Percentiles rank a stretch among this genome's conserved stretches.
Evolutionary conservation across 2,329 filamentous ascomycete species (phyloP).

Genomic region (Neopestalotiopsis sp.): DNA sequence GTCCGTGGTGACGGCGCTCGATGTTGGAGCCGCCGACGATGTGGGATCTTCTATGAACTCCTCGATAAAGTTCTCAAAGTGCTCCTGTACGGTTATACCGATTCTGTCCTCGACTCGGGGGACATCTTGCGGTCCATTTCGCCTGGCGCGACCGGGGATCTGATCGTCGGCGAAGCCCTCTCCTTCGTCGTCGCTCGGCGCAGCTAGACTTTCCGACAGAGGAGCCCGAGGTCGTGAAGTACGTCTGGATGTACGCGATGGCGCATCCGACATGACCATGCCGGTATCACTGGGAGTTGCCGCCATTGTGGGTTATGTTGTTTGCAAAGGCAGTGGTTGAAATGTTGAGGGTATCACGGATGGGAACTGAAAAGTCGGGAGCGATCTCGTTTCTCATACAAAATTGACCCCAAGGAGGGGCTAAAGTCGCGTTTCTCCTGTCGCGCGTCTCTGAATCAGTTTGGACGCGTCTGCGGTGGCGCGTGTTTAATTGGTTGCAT

Average conservation of each 20-base stretch:
- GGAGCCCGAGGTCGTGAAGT: slow-evolving; percentile 55
- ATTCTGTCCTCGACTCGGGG: slow-evolving; percentile 78
- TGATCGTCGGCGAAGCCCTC: slow-evolving; percentile 70
- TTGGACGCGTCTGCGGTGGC: not conserved
- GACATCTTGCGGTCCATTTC: slow-evolving; percentile 56
- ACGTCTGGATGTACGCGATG: slow-evolving; percentile 7
- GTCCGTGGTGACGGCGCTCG: slow-evolving; percentile 75
- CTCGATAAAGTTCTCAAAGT: slow-evolving; percentile 82
- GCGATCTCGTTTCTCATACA: slow-evolving; percentile 20
- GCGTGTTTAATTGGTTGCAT: slow-evolving; percentile 45
- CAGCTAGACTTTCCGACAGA: slow-evolving; percentile 66
- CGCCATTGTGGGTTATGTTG: slow-evolving; percentile 38
- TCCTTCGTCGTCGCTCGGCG: slow-evolving; percentile 65
- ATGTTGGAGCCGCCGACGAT: slow-evolving; percentile 65
- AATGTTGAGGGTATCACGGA: not conserved
- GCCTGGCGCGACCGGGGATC: slow-evolving; percentile 56
- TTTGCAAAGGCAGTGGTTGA: slow-evolving; percentile 1
- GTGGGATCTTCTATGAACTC: slow-evolving; percentile 75
- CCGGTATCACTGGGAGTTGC: slow-evolving; percentile 61
- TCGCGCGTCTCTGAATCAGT: not conserved
- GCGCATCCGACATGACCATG: slow-evolving; percentile 61
- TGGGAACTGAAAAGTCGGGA: slow-evolving; percentile 8
- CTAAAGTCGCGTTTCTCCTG: slow-evolving; percentile 27
- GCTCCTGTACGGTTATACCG: slow-evolving; percentile 74
- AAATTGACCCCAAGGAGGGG: slow-evolving; percentile 18